These are phyloP conservation scores for Sideroxylon spinosum DNA, from an alignment of 179 eudicot species.

Conservation along the genomic window DNA sequence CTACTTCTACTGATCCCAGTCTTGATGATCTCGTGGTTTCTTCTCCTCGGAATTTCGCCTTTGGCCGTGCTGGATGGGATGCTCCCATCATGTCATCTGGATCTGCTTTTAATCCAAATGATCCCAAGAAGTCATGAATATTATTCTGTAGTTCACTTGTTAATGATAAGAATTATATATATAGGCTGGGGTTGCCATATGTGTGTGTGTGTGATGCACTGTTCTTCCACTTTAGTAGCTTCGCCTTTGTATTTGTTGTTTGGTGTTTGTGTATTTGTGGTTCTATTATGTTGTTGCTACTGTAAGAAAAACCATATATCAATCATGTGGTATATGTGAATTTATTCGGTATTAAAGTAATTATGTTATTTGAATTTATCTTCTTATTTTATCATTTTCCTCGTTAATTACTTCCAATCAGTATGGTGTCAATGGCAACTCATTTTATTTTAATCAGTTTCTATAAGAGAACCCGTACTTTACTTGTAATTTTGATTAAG, in stretches of 20 bases:
- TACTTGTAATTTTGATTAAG: too few species aligned
- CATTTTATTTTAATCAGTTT: too few species aligned
- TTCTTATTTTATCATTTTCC: not conserved
- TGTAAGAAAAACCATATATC: slow-evolving; percentile 1
- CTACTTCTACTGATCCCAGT: not conserved
- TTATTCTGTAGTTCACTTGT: slow-evolving; percentile 1
- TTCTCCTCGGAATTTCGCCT: slow-evolving; percentile 13
- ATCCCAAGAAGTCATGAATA: slow-evolving; percentile 10
- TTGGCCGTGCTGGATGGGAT: slow-evolving; percentile 27
- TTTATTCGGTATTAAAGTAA: not conserved
- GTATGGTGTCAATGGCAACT: not conserved
- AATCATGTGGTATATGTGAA: not conserved
- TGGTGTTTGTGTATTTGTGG: not conserved
- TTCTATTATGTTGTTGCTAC: not conserved
- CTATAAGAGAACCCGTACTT: too few species aligned
- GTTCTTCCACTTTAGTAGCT: not conserved
- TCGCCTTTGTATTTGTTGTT: not conserved
- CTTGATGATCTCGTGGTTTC: slow-evolving; percentile 16
- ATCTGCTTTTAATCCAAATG: slow-evolving; percentile 15
- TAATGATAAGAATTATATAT: not conserved
- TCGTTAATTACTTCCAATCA: not conserved
- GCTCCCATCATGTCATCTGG: slow-evolving; percentile 22
- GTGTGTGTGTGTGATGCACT: not conserved
- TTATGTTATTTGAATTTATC: not conserved
- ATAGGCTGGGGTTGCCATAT: not conserved